Evolutionary conservation across 1,284 basidiomycete species (phyloP).

Genomic region (Trichosporon sp.): DNA sequence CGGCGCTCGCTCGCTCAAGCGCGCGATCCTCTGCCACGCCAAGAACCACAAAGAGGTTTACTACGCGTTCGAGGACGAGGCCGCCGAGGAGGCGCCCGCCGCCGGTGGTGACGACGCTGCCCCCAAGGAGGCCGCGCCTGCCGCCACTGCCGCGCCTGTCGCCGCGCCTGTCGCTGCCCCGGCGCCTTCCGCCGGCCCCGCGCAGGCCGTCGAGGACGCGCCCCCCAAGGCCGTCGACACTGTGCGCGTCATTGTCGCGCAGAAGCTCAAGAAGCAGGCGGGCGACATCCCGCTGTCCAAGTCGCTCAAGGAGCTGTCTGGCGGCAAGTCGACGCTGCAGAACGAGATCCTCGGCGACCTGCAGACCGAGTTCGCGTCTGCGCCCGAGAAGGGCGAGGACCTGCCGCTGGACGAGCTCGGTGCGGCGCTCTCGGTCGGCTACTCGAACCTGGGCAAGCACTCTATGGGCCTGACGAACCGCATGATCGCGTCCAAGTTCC

Average conservation of each 20-base stretch:
- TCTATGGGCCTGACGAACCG: constrained; percentile 88
- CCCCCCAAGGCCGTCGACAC: constrained; percentile 91
- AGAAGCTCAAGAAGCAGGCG: constrained; percentile 95
- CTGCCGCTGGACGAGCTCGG: constrained; percentile 93
- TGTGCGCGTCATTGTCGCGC: constrained; percentile 82
- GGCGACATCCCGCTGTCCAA: constrained; percentile 87
- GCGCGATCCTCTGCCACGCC: constrained; percentile 83
- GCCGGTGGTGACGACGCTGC: constrained; percentile 50
- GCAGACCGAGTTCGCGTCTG: constrained; percentile 80
- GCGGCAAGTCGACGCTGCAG: constrained; percentile 95
- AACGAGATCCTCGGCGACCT: constrained; percentile 95
- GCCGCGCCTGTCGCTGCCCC: constrained; percentile 53
- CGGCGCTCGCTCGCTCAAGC: constrained; percentile 72
- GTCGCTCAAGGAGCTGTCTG: constrained; percentile 96
- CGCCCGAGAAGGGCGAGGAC: constrained; percentile 97
- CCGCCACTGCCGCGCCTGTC: constrained; percentile 53
- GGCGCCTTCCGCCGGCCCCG: constrained; percentile 59
- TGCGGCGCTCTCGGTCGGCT: constrained; percentile 73
- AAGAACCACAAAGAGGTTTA: constrained; percentile 97
- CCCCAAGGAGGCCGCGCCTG: constrained; percentile 49
- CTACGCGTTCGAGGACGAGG: constrained; percentile 93
- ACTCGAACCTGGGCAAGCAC: constrained; percentile 86
- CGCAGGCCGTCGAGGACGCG: constrained; percentile 70
- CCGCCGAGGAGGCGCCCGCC: constrained; percentile 53
- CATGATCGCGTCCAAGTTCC: constrained; percentile 92